Evolutionary conservation across 2,329 filamentous ascomycete genomes (phyloP), one percentile per base, ranked within the genome.

Genomic region (Remersonia thermophila): DNA sequence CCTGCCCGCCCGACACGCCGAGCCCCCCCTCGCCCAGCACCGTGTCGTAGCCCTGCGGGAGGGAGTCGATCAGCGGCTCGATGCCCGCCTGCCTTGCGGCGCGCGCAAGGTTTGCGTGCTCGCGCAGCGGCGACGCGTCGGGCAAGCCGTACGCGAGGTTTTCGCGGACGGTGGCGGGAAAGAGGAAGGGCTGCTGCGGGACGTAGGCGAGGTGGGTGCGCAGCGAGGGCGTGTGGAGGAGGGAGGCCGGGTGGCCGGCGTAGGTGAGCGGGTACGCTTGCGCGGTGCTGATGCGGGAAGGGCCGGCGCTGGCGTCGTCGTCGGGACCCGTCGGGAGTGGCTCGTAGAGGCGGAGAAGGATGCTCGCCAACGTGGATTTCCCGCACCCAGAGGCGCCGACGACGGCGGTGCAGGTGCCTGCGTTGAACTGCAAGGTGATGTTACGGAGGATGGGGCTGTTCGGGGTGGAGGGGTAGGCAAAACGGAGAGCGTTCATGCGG

Each of bases 351-450:
- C 80, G 74, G 3, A 93, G 60, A 0, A 96, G 63, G 0, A 96
- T 61, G 0, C 80, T 73, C 1, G 80, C 69, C 26, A 95, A 67
- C 0, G 89, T 95, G 11, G 81, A 87, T 59, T 98, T 96, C 1
- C 91, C 89, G n/a, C 80, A 83, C 0, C 91, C 89, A 0, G 86
- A 94, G 1, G 72, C 62, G 1, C 89, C 87, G 2, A 93, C 85
- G 14, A 96, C 74, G 2, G 83, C 85, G 0, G 78, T 78, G 46
- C 74, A 82, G 3, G 71, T 74, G 15, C 78, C 76, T 0, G 69
- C 56, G 1, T 64, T 53, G 35, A 95, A 71, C 0, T 58, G 61
- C 7, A 94, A 61, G n/a, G 66, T 75, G n/a, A 93, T 55, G 15
- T 72, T 62, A 8, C 65, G 63, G 2, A 95, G 62, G 0, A 84